Evolutionary conservation across 768 basidiomycete species (phyloP).

Genomic region (Lactarius quietus): DNA sequence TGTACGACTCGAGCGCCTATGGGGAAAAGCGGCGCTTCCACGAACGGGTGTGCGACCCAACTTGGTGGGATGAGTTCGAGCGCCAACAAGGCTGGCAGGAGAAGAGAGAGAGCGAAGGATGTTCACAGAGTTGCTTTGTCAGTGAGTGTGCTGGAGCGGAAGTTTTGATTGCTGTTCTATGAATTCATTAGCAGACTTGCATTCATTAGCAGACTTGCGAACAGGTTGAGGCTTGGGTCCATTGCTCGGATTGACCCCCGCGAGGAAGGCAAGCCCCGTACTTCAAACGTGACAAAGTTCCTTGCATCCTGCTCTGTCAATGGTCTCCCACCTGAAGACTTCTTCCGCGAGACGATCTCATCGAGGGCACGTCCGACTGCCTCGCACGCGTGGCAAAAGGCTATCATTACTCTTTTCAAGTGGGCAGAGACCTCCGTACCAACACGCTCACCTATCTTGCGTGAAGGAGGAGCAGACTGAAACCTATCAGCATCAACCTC

Average conservation of each 20-base stretch:
- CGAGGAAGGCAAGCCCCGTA: conserved; percentile 62
- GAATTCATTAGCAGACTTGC: too few species aligned
- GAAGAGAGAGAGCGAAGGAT: conserved; percentile 72
- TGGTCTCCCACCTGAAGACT: conserved; percentile 57
- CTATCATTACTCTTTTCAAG: conserved; percentile 63
- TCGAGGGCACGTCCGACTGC: conserved; percentile 54
- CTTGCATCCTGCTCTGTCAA: conserved; percentile 69
- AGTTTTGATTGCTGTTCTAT: conserved; percentile 26
- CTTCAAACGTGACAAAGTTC: conserved; percentile 74
- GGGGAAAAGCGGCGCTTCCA: conserved; percentile 59
- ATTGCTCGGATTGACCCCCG: conserved; percentile 61
- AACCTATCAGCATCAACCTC: conserved; percentile 33
- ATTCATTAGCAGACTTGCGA: conserved; percentile 66
- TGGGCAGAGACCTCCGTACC: conserved; percentile 53
- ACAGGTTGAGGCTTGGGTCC: conserved; percentile 63
- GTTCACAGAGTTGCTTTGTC: conserved; percentile 80
- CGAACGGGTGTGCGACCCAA: conserved; percentile 41
- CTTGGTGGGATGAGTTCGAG: conserved; percentile 35
- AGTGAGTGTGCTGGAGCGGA: conserved; percentile 48
- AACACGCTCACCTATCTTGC: conserved; percentile 45
- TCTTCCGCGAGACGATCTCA: conserved; percentile 68
- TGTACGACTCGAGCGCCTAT: conserved; percentile 67
- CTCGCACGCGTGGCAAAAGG: conserved; percentile 69
- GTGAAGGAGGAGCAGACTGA: conserved; percentile 33
- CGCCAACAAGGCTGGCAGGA: conserved; percentile 47